A percentile compares a stretch with the other conserved stretches of the same genome.
phyloP scores from a whole-genome alignment of 345 rosid genomes.

The Trapa incisa region DNA sequence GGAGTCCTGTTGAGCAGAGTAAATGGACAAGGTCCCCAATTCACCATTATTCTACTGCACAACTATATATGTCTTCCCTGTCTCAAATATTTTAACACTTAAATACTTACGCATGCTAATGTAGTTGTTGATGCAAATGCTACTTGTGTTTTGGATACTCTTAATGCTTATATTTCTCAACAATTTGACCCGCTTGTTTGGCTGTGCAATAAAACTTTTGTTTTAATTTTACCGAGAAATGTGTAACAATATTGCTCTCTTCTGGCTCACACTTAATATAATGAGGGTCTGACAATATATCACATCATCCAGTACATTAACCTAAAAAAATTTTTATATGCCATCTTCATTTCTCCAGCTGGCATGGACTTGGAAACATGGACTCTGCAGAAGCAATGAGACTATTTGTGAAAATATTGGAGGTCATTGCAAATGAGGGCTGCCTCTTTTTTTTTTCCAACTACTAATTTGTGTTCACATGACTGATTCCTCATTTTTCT shows the following conservation, averaged over 20 bases:
- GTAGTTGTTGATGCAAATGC: not conserved
- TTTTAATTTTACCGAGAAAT: no score
- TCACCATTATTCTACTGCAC: not conserved
- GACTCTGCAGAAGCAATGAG: slow-evolving; percentile 96
- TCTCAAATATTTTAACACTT: not conserved
- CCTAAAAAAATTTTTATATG: slow-evolving; percentile 1
- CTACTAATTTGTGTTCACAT: not conserved
- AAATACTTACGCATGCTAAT: not conserved
- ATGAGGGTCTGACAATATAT: not conserved
- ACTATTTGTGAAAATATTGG: slow-evolving; percentile 94
- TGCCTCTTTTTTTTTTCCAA: slow-evolving; percentile 5
- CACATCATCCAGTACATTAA: not conserved
- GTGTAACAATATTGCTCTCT: not conserved
- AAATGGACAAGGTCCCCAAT: slow-evolving; percentile 85
- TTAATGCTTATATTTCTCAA: not conserved
- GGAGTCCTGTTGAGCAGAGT: slow-evolving; percentile 92
- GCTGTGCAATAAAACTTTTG: not conserved
- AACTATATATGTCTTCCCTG: not conserved
- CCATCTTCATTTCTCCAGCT: slow-evolving; percentile 35
- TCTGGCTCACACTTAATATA: not conserved
- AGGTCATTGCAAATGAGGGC: slow-evolving; percentile 37
- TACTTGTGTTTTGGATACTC: not conserved
- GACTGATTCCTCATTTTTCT: slow-evolving; percentile 6
- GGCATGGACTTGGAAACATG: slow-evolving; percentile 96
- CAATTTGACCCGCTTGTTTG: not conserved